A percentile compares a stretch with the other conserved stretches of the same genome.
Conservation (phyloP, 108 stramenopile genomes). For the Craspedostauros australis region DNA sequence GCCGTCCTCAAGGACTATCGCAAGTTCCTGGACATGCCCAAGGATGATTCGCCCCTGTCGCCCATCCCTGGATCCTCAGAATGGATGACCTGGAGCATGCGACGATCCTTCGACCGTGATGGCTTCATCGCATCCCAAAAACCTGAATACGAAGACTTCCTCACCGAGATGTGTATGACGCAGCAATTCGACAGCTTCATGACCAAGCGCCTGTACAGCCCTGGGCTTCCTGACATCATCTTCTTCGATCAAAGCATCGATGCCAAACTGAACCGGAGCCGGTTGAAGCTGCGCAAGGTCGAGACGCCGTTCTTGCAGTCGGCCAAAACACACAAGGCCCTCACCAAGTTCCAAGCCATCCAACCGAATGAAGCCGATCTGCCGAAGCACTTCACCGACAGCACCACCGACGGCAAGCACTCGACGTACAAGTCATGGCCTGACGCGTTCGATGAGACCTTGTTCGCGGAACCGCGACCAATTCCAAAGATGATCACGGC, state of each 20-base stretch:
- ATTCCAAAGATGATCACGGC: conserved; percentile 78
- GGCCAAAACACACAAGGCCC: conserved; percentile 74
- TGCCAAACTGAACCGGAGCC: conserved; percentile 78
- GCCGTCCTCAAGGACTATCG: conserved; percentile 80
- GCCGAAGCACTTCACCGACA: too few species aligned
- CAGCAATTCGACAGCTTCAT: conserved; percentile 90
- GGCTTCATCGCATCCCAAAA: conserved; percentile 60
- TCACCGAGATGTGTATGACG: conserved; percentile 59
- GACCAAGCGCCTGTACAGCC: conserved; percentile 75
- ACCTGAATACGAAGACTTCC: conserved; percentile 57
- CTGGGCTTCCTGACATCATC: conserved; percentile 69
- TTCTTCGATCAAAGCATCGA: conserved; percentile 89
- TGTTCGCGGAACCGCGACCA: conserved; percentile 64
- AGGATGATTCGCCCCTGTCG: neutral
- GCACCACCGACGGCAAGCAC: conserved; percentile 1
- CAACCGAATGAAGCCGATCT: conserved; percentile 42
- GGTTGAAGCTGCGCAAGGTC: conserved; percentile 59
- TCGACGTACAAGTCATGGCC: conserved; percentile 68
- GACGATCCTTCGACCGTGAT: conserved; percentile 37
- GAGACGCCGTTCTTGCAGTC: conserved; percentile 72
- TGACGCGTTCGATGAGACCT: conserved; percentile 44
- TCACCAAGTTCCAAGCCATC: conserved; percentile 67
- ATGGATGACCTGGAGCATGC: conserved; percentile 24
- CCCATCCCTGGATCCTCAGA: conserved; percentile 1
- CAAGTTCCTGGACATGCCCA: conserved; percentile 46